Conservation (phyloP, 2,329 filamentous ascomycete species). For the Botrytis byssoidea region DNA sequence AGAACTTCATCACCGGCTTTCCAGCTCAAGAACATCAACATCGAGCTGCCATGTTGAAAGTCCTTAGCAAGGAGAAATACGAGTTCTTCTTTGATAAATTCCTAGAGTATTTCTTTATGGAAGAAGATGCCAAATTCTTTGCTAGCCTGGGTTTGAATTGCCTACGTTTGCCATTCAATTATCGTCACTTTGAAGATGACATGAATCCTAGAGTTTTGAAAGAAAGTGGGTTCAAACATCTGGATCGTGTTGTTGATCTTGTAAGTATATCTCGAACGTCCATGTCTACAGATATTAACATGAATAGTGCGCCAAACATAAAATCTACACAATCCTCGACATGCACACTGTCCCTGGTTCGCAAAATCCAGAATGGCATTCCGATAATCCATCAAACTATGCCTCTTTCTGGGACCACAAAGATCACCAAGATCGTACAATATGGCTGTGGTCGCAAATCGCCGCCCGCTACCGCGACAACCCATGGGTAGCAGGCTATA, state of each 20-base stretch:
- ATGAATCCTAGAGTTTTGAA: conserved; percentile 50
- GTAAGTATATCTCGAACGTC: conserved; percentile 15
- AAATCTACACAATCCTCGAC: conserved; percentile 48
- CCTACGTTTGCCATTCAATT: conserved; percentile 60
- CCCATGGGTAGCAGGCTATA: conserved; percentile 39
- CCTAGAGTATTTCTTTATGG: conserved; percentile 54
- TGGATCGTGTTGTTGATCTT: conserved; percentile 50
- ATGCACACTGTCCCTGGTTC: conserved; percentile 47
- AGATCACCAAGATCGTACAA: conserved; percentile 47
- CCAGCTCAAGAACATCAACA: conserved; percentile 57
- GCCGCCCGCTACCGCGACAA: conserved; percentile 46
- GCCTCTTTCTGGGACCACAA: conserved; percentile 49
- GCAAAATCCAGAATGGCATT: conserved; percentile 51
- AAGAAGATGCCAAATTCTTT: conserved; percentile 57
- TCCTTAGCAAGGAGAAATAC: conserved; percentile 55
- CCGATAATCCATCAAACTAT: conserved; percentile 41
- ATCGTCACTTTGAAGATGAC: conserved; percentile 55
- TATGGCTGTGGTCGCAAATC: conserved; percentile 47
- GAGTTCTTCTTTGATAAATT: conserved; percentile 58
- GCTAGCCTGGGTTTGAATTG: conserved; percentile 56
- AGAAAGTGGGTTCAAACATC: conserved; percentile 47
- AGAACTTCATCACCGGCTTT: conserved; percentile 65
- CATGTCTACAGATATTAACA: not conserved
- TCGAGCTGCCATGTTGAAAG: conserved; percentile 51
- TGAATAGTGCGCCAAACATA: conserved; percentile 41